phyloP scores from a whole-genome alignment of 208 protist species.

The Leishmania turanica region DNA sequence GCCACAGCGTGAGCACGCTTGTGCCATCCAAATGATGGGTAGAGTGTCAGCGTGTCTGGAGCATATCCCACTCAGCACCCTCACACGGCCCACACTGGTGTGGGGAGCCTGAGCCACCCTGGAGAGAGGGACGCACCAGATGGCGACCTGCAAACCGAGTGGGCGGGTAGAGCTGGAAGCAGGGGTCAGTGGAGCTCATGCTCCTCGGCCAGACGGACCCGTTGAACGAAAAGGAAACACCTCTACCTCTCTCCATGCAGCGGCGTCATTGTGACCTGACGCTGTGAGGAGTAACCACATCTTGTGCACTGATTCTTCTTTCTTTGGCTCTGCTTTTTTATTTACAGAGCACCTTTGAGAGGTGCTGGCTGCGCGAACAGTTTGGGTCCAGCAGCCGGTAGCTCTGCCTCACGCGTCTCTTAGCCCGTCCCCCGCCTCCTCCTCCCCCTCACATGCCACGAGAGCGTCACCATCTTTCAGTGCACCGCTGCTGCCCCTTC shows the following conservation, averaged over 20 bases:
- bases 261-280: not conserved
- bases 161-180: not conserved
- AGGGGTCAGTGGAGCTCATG: not conserved
- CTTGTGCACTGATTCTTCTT: constrained; percentile 5
- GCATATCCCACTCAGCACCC: not conserved
- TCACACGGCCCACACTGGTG: not conserved
- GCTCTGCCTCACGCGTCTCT: not conserved
- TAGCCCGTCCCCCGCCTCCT: not conserved
- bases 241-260: not conserved
- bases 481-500: not conserved
- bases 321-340: not conserved
- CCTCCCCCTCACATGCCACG: not conserved
- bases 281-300: not conserved
- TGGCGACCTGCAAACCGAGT: not conserved
- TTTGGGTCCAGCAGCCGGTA: not conserved
- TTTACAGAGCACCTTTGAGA: not conserved
- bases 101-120: not conserved
- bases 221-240: not conserved
- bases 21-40: not conserved
- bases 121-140: no score
- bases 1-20: not conserved
- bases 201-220: not conserved
- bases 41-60: not conserved
- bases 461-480: not conserved
- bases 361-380: not conserved